phyloP scores from a whole-genome alignment of 352 stramenopile species.

The Achlya hypogyna region DNA sequence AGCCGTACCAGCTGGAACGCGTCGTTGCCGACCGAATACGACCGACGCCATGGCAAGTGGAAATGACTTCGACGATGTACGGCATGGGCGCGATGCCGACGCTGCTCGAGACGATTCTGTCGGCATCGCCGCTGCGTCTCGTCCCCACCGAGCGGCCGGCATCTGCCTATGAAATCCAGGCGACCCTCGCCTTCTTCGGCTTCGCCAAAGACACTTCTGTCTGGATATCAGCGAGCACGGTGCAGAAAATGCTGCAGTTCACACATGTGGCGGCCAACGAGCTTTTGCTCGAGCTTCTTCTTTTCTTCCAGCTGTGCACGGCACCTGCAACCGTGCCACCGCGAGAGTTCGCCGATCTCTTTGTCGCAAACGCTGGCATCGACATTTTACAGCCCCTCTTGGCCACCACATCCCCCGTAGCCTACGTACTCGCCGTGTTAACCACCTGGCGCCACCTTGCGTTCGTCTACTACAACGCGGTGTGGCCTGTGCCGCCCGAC shows the following conservation, averaged over 20 bases:
- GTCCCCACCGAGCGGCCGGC: neutral
- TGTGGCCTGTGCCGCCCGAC: neutral
- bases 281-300: conserved; percentile 3
- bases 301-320: conserved; percentile 15
- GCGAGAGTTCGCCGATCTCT: conserved; percentile 6
- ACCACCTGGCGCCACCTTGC: neutral
- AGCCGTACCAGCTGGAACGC: neutral
- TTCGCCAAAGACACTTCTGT: neutral
- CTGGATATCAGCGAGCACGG: neutral
- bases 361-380: neutral
- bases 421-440: neutral
- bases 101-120: neutral
- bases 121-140: neutral
- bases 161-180: conserved; percentile 15
- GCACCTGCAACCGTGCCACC: neutral
- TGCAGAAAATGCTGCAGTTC: neutral
- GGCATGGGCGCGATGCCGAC: neutral
- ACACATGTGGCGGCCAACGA: neutral
- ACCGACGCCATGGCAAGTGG: neutral
- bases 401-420: no score
- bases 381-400: conserved; percentile 9
- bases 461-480: neutral
- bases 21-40: neutral
- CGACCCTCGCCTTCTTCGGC: conserved; percentile 2
- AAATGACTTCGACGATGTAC: neutral